Conservation (phyloP, 2,329 filamentous ascomycete genomes). For the Chaetomiaceae sp. region DNA sequence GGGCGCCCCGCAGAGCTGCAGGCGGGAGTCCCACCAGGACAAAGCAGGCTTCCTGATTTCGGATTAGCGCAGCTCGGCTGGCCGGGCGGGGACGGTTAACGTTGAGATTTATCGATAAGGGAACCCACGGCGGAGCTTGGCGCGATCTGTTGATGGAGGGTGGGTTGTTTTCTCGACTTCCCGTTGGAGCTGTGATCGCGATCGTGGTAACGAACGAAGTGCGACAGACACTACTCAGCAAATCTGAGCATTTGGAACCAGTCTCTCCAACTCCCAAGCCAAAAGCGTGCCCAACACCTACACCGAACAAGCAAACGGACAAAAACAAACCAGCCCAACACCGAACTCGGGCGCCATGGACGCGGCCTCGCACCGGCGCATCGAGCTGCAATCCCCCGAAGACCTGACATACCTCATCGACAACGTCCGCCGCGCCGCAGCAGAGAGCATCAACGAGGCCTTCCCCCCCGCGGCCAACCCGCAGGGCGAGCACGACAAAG, state of each 20-base stretch:
- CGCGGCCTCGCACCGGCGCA: constrained; percentile 57
- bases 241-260: too few relatives aligned
- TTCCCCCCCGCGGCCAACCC: constrained; percentile 60
- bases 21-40: not conserved
- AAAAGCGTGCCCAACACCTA: too few relatives aligned
- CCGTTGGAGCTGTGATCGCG: too few relatives aligned
- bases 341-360: constrained; percentile 27
- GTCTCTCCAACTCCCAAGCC: too few relatives aligned
- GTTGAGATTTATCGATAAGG: too few relatives aligned
- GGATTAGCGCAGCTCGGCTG: not conserved
- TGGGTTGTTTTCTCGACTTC: too few relatives aligned
- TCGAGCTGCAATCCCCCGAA: constrained; percentile 72
- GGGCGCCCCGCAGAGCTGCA: too few relatives aligned
- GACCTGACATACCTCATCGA: constrained; percentile 66
- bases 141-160: too few relatives aligned
- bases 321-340: not conserved
- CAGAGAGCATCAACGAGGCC: constrained; percentile 60
- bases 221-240: too few relatives aligned
- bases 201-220: too few relatives aligned
- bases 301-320: not conserved
- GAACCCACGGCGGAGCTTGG: too few relatives aligned
- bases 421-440: constrained; percentile 64
- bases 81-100: too few relatives aligned
- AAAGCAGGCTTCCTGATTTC: not conserved
- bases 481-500: constrained; percentile 40